A percentile compares a stretch with the other conserved stretches of the same genome.
Conservation (phyloP, 2,329 filamentous ascomycete genomes). For the Colletotrichum sp. region DNA sequence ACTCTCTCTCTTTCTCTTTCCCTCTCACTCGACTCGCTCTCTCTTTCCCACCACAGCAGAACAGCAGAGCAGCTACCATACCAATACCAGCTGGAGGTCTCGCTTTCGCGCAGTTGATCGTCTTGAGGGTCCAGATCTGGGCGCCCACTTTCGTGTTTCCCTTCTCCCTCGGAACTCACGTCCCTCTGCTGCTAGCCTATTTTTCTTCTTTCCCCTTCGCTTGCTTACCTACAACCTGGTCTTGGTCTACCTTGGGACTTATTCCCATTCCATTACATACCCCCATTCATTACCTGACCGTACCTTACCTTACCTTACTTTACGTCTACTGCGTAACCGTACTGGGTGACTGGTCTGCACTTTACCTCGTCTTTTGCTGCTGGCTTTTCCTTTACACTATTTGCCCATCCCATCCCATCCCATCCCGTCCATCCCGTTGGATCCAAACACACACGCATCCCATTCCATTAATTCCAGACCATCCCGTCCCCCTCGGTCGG, state of each 20-base stretch:
- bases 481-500: constrained; percentile 2
- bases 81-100: background rate
- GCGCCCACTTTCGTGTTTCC: constrained; percentile 1
- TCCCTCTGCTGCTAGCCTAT: background rate
- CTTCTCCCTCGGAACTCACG: constrained; percentile 10
- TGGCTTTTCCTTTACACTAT: background rate
- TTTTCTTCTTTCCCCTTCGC: constrained; percentile 11
- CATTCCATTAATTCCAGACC: constrained; percentile 1
- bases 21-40: background rate
- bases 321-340: background rate
- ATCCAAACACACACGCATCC: background rate
- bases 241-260: background rate
- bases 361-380: background rate
- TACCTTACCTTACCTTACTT: background rate
- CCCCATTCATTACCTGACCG: background rate
- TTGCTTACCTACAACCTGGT: constrained; percentile 8
- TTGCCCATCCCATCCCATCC: background rate
- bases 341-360: background rate
- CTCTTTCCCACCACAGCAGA: background rate
- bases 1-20: background rate
- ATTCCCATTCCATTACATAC: background rate
- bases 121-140: background rate
- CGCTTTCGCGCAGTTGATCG: background rate
- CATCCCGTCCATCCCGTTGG: background rate
- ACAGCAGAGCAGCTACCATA: background rate